A percentile compares a stretch with the other conserved stretches of the same genome.
Evolutionary conservation across 305 asterid genomes (phyloP).

Genomic region (Plantago lanceolata): DNA sequence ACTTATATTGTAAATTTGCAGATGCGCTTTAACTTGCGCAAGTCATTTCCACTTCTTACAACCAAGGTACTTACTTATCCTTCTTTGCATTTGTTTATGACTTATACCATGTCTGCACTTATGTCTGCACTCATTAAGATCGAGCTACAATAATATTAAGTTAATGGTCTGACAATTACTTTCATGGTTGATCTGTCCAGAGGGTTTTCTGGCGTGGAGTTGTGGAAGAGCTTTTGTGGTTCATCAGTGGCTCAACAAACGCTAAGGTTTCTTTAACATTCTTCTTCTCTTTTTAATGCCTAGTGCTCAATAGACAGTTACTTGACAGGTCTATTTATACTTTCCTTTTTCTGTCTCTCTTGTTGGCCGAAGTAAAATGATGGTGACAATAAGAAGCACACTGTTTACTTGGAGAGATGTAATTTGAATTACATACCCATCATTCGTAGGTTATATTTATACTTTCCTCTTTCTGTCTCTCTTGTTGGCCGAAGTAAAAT

Average conservation of each 20-base stretch:
- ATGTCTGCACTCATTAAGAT: too few species aligned
- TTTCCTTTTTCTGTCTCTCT: too few species aligned
- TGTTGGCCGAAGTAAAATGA: too few species aligned
- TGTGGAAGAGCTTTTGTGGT: slow-evolving; percentile 97
- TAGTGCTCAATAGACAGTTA: too few species aligned
- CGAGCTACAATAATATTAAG: too few species aligned
- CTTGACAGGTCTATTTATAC: neutral
- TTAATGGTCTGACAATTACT: neutral
- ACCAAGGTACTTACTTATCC: slow-evolving; percentile 57
- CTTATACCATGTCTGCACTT: too few species aligned
- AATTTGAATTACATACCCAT: neutral
- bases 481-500: neutral
- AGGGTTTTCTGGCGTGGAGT: slow-evolving; percentile 92
- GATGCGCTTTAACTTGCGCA: slow-evolving; percentile 78
- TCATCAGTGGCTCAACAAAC: slow-evolving; percentile 94
- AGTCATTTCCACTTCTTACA: slow-evolving; percentile 82
- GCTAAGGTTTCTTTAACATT: slow-evolving; percentile 55
- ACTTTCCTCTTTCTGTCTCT: neutral
- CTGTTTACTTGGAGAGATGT: too few species aligned
- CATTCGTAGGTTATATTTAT: neutral
- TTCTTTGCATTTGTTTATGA: neutral
- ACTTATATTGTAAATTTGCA: slow-evolving; percentile 29
- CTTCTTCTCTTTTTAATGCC: slow-evolving; percentile 9
- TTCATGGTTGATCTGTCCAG: slow-evolving; percentile 32
- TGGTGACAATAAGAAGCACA: too few species aligned